Base-by-base conservation (phyloP, 768 basidiomycete species). In the Boletus speciosus region DNA sequence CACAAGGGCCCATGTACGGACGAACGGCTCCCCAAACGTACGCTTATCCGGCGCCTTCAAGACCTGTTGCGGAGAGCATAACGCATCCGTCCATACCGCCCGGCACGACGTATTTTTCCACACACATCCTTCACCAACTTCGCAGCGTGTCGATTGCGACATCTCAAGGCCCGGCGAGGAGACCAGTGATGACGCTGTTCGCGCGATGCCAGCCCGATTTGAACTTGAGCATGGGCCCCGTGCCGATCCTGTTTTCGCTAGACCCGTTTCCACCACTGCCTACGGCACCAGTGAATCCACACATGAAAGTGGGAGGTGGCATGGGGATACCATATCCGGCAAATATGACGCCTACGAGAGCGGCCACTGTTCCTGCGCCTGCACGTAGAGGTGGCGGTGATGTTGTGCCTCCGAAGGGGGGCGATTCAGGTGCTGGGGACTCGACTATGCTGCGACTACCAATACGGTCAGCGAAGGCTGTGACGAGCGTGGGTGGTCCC, bases 1-100 rank as follows among this genome's bases (percentile, higher is more conserved):
- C 65, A 2, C 67, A 71, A 2, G 84, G 84, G 0, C 84, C 84
- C 4, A 81, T 86, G 81, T 86, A 82, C 64, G 79, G 81, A 47
- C 77, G 78, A 47, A 42, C 57, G 47, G 52, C 44, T 12, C 21
- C 54, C 21, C 71, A 68, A 19, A 51, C 58, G 6, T 59, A 65
- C 40, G 29, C 54, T 1, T 51, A 47, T 10, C 53, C 58, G 25
- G 43, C 23, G 11, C 56, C 61, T 10, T 37, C 50, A 36, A 54
- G 35, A 34, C 32, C 49, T 21, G 59, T 57, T 14, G 19, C 51
- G 40, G 59, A 42, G 38, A 54, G 47, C 47, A 21, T 19, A n/a
- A 15, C 27, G 7, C 48, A 37, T 19, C 49, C 25, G 6, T 25
- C 38, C 3, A 51, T 46, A 1, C 59, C 70, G 0, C 65, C 70